Evolutionary conservation across 345 rosid species (phyloP).

Genomic region (Aquilaria yunnanensis): DNA sequence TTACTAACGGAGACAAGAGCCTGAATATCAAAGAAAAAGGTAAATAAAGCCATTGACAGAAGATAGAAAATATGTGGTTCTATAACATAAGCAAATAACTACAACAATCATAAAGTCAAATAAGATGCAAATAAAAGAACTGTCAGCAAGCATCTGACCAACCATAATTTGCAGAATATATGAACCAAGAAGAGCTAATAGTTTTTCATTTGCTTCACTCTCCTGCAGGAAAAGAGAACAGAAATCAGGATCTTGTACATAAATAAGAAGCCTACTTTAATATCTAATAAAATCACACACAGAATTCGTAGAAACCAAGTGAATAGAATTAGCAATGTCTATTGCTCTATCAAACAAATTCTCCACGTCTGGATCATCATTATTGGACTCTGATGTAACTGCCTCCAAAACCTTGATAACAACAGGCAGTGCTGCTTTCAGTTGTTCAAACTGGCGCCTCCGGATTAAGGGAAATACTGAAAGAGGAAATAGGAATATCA

Average conservation of each 20-base stretch:
- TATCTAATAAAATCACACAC: conserved; percentile 32
- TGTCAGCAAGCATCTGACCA: conserved; percentile 22
- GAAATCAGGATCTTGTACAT: conserved; percentile 2
- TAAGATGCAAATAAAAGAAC: neutral
- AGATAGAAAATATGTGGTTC: neutral
- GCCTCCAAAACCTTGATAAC: conserved; percentile 49
- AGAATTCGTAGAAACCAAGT: conserved; percentile 44
- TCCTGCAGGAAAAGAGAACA: conserved; percentile 38
- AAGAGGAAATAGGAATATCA: conserved; percentile 12
- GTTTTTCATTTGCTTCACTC: conserved; percentile 38
- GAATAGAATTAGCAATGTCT: conserved; percentile 53
- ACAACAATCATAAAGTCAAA: neutral
- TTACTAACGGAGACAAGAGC: conserved; percentile 53
- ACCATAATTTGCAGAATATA: conserved; percentile 73
- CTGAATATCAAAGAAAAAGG: conserved; percentile 32
- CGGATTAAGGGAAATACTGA: conserved; percentile 54
- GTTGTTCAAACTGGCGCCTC: conserved; percentile 79
- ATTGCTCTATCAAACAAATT: conserved; percentile 52
- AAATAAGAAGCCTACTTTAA: conserved; percentile 1
- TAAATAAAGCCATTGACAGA: conserved; percentile 5
- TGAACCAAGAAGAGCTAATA: conserved; percentile 63
- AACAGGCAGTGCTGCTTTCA: conserved; percentile 61
- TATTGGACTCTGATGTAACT: conserved; percentile 31
- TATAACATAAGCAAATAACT: neutral
- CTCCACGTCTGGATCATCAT: conserved; percentile 28